A percentile compares a stretch with the other conserved stretches of the same genome.
Evolutionary conservation across 352 stramenopile genomes (phyloP).

Genomic region (Phytophthora ramorum): DNA sequence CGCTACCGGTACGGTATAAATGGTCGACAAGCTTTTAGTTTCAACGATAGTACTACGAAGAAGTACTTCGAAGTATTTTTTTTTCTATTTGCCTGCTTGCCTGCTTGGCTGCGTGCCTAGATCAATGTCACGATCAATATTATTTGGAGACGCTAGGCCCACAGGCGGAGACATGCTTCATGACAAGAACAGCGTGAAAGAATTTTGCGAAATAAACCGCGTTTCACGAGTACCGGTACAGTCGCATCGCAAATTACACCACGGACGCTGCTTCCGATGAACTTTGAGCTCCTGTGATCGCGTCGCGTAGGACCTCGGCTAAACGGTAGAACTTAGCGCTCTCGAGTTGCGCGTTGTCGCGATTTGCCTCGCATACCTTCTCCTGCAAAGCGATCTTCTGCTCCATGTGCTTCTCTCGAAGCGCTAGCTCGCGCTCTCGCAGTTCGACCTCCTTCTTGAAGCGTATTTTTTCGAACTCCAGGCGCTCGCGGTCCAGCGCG

Average conservation of each 20-base stretch:
- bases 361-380: slow-evolving; percentile 53
- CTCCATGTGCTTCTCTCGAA: slow-evolving; percentile 71
- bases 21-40: slow-evolving; percentile 27
- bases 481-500: slow-evolving; percentile 67
- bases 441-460: slow-evolving; percentile 84
- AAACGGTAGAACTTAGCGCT: slow-evolving; percentile 67
- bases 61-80: too few species aligned
- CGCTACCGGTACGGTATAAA: slow-evolving; percentile 15
- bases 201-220: slow-evolving; percentile 1
- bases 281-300: slow-evolving; percentile 44
- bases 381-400: slow-evolving; percentile 66
- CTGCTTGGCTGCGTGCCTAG: slow-evolving; percentile 4
- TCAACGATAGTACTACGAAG: slow-evolving; percentile 24
- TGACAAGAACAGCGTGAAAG: not conserved
- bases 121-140: not conserved
- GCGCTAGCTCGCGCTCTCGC: slow-evolving; percentile 65
- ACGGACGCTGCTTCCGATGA: slow-evolving; percentile 41
- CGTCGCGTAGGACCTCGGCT: slow-evolving; percentile 64
- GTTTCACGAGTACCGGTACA: too few species aligned
- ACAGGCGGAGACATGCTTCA: not conserved
- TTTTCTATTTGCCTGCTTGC: slow-evolving; percentile 24
- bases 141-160: not conserved
- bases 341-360: slow-evolving; percentile 57
- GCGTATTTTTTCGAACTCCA: slow-evolving; percentile 76
- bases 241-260: slow-evolving; percentile 46